phyloP scores from a whole-genome alignment of 371 early-diverging fungal genomes.

The Mortierella sp. region DNA sequence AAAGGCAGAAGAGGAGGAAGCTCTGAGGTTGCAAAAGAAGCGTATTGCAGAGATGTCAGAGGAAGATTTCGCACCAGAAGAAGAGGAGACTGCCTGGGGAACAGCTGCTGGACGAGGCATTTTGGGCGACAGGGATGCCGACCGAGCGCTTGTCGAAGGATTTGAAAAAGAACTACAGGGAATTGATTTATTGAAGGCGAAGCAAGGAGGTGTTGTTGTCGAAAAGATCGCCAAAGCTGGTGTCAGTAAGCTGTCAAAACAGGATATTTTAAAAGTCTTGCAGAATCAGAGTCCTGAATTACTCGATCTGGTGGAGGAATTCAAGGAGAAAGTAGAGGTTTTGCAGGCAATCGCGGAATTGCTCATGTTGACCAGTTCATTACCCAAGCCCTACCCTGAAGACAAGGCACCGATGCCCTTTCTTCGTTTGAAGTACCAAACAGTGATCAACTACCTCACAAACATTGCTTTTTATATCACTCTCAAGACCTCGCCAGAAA shows the following conservation, averaged over 20 bases:
- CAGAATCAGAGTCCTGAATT: constrained; percentile 89
- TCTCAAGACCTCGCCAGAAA: constrained; percentile 75
- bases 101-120: constrained; percentile 36
- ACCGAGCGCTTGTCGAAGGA: constrained; percentile 62
- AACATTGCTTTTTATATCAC: constrained; percentile 92
- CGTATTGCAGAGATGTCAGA: constrained; percentile 84
- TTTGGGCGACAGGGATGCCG: constrained; percentile 57
- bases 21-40: constrained; percentile 87
- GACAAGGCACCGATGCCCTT: constrained; percentile 63
- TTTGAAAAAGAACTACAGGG: constrained; percentile 71
- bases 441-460: constrained; percentile 81
- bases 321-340: constrained; percentile 70
- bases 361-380: constrained; percentile 39
- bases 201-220: constrained; percentile 48
- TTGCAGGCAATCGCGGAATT: constrained; percentile 56
- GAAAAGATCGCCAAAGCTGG: constrained; percentile 62
- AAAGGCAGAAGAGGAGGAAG: constrained; percentile 93
- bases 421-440: constrained; percentile 65
- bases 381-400: constrained; percentile 57
- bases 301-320: constrained; percentile 80
- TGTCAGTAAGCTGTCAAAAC: constrained; percentile 67
- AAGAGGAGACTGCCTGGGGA: constrained; percentile 55
- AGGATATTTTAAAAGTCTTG: constrained; percentile 79
- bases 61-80: constrained; percentile 84
- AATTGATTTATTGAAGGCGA: constrained; percentile 56